Percentiles rank a stretch among this genome's conserved stretches.
Conservation (phyloP, 2,329 filamentous ascomycete genomes). For the Teratosphaeria pseudoeucalypti region DNA sequence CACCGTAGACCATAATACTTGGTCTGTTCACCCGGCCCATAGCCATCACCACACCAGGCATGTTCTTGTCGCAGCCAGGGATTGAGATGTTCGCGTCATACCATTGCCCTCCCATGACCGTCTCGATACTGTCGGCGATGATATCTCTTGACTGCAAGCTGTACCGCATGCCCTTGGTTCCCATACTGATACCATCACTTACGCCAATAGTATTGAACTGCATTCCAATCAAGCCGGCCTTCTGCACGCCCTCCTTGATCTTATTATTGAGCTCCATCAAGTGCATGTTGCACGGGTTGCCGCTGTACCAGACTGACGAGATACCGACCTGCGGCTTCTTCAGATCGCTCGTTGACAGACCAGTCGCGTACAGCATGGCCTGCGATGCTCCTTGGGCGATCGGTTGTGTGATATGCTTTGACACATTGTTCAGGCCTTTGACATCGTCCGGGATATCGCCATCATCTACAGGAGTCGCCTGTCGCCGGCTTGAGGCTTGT, state of each 20-base stretch:
- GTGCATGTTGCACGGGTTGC: slow-evolving; percentile 99
- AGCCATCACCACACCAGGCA: slow-evolving; percentile 65
- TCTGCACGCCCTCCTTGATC: slow-evolving; percentile 60
- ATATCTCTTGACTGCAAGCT: slow-evolving; percentile 74
- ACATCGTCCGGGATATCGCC: slow-evolving; percentile 2
- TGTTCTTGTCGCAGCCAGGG: slow-evolving; percentile 98
- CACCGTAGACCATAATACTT: slow-evolving; percentile 95
- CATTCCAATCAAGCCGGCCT: slow-evolving; percentile 74
- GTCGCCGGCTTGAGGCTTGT: neutral
- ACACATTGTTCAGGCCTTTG: slow-evolving; percentile 66
- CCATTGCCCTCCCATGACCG: slow-evolving; percentile 97
- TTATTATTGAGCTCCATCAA: slow-evolving; percentile 76
- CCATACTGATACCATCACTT: slow-evolving; percentile 96
- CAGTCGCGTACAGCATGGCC: slow-evolving; percentile 97
- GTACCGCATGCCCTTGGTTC: slow-evolving; percentile 92
- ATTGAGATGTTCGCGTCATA: slow-evolving; percentile 96
- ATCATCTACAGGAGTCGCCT: slow-evolving; percentile 8
- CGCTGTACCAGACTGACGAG: slow-evolving; percentile 94
- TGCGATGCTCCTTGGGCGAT: slow-evolving; percentile 98
- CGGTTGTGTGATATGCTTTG: slow-evolving; percentile 78
- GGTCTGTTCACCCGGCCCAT: slow-evolving; percentile 93
- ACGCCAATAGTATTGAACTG: slow-evolving; percentile 99
- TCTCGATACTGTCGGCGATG: slow-evolving; percentile 97
- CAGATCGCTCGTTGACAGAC: slow-evolving; percentile 76
- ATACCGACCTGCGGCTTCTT: slow-evolving; percentile 96